These are phyloP conservation scores for Neurospora intermedia DNA, from an alignment of 495 filamentous ascomycete species.

Conservation along the genomic window DNA sequence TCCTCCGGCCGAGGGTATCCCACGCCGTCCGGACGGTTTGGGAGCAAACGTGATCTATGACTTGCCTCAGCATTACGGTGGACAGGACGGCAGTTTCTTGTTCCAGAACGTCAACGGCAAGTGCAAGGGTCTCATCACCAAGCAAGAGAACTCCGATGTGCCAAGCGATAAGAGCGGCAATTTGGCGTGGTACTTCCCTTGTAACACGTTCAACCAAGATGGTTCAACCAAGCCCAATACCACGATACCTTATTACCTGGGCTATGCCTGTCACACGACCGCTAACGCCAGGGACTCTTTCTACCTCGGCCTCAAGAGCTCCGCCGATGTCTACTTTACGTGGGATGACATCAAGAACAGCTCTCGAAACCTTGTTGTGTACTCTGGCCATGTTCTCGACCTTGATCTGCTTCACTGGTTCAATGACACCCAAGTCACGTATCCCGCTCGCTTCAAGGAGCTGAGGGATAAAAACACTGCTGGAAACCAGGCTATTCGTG, in stretches of 20 bases:
- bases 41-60: constrained; percentile 77
- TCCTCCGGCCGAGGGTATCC: constrained; percentile 69
- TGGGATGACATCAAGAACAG: constrained; percentile 91
- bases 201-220: constrained; percentile 83
- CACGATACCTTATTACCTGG: constrained; percentile 63
- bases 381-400: constrained; percentile 88
- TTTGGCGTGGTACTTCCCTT: constrained; percentile 96
- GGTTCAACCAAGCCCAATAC: constrained; percentile 69
- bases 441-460: constrained; percentile 68
- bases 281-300: constrained; percentile 55
- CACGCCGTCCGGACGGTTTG: constrained; percentile 29
- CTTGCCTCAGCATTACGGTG: constrained; percentile 66
- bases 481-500: constrained; percentile 60
- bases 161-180: constrained; percentile 63
- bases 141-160: constrained; percentile 58
- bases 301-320: constrained; percentile 52
- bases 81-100: constrained; percentile 87
- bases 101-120: constrained; percentile 98
- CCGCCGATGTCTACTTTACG: constrained; percentile 72
- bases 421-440: constrained; percentile 70
- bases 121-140: constrained; percentile 84
- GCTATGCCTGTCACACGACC: constrained; percentile 87
- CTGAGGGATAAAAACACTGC: constrained; percentile 43
- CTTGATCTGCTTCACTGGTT: constrained; percentile 88
- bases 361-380: constrained; percentile 82